Evolutionary conservation across 2,329 filamentous ascomycete genomes (phyloP).

Genomic region (Cercospora canescens): DNA sequence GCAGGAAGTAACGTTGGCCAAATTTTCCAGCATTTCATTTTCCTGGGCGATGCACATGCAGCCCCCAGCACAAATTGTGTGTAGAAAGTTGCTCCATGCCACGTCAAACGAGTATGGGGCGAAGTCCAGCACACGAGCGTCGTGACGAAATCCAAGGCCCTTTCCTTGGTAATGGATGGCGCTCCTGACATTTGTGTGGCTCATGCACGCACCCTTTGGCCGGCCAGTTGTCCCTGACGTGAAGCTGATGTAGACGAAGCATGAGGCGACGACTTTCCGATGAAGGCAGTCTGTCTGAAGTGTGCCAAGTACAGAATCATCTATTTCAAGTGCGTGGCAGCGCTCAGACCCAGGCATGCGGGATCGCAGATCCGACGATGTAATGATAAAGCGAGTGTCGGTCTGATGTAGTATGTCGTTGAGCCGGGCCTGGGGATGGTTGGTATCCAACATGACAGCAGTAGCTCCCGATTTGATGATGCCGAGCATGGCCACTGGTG

Average conservation of each 20-base stretch:
- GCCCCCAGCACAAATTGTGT: slow-evolving; percentile 20
- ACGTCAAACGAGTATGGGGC: slow-evolving; percentile 29
- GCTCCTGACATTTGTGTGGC: slow-evolving; percentile 10
- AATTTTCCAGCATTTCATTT: slow-evolving; percentile 53
- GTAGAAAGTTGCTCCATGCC: slow-evolving; percentile 24
- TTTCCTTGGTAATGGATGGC: slow-evolving; percentile 8
- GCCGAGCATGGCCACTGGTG: slow-evolving; percentile 29
- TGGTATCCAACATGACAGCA: slow-evolving; percentile 32
- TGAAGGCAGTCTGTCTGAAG: background rate
- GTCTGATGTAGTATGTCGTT: slow-evolving; percentile 31
- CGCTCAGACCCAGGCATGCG: background rate
- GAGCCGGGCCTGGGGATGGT: slow-evolving; percentile 28
- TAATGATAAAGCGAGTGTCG: slow-evolving; percentile 18
- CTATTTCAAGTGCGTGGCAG: background rate
- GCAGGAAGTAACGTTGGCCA: slow-evolving; percentile 42
- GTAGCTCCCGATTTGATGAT: slow-evolving; percentile 35
- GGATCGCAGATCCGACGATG: slow-evolving; percentile 5
- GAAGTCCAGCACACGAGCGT: slow-evolving; percentile 27
- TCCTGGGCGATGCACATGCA: slow-evolving; percentile 29
- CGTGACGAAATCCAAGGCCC: slow-evolving; percentile 10
- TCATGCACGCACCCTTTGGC: slow-evolving; percentile 4
- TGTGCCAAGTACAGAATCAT: background rate
- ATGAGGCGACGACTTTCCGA: slow-evolving; percentile 2
- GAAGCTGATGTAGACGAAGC: slow-evolving; percentile 4
- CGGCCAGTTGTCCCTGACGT: background rate